These are phyloP conservation scores for Globisporangium splendens DNA, from an alignment of 352 stramenopile species.

Conservation along the genomic window DNA sequence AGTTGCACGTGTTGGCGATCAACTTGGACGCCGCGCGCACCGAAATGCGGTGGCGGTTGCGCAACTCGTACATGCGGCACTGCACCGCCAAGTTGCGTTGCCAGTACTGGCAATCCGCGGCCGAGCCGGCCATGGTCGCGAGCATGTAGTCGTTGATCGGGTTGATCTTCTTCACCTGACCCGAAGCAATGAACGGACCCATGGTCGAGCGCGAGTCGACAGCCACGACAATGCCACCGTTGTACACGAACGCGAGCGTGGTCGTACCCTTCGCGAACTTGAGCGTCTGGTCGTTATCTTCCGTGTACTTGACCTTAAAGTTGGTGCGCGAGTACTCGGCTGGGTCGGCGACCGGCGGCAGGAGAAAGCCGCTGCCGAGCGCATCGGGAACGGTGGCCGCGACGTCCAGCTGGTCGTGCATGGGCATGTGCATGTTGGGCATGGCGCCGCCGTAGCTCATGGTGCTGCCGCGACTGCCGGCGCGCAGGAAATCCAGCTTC, in stretches of 20 bases:
- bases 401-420: slow-evolving; percentile 29
- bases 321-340: slow-evolving; percentile 94
- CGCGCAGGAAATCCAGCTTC: slow-evolving; percentile 70
- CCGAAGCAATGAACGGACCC: slow-evolving; percentile 98
- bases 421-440: slow-evolving; percentile 59
- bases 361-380: slow-evolving; percentile 58
- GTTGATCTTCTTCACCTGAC: slow-evolving; percentile 99
- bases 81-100: slow-evolving; percentile 97
- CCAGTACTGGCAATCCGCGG: slow-evolving; percentile 99
- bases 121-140: slow-evolving; percentile 98
- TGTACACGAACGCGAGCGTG: slow-evolving; percentile 99
- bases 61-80: slow-evolving; percentile 97
- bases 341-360: slow-evolving; percentile 83
- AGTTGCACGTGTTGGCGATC: slow-evolving; percentile 98
- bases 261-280: slow-evolving; percentile 99
- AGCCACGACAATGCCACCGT: slow-evolving; percentile 96
- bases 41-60: slow-evolving; percentile 99
- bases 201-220: slow-evolving; percentile 99
- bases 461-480: slow-evolving; percentile 51
- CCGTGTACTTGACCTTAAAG: slow-evolving; percentile 96
- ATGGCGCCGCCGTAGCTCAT: slow-evolving; percentile 77
- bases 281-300: slow-evolving; percentile 93
- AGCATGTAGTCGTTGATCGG: slow-evolving; percentile 99
- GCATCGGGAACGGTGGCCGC: slow-evolving; percentile 21
- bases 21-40: slow-evolving; percentile 98